Evolutionary conservation across 208 protist species (phyloP).

Genomic region (Herpetomonas tarakana): DNA sequence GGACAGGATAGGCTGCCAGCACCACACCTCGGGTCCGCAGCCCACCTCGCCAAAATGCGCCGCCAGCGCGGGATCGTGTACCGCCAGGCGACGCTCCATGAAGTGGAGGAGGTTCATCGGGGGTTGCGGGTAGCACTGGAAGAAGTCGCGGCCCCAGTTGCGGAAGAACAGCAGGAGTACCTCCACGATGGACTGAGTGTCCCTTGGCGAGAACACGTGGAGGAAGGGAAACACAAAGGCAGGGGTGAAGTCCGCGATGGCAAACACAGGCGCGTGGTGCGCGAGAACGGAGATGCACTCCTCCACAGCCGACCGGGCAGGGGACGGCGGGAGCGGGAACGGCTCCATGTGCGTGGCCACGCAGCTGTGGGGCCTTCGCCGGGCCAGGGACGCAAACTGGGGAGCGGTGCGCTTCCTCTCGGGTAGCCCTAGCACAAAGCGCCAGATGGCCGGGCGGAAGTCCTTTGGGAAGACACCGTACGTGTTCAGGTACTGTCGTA

Average conservation of each 20-base stretch:
- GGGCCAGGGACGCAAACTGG: conserved; percentile 67
- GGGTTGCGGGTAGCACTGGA: conserved; percentile 71
- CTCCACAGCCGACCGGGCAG: conserved; percentile 37
- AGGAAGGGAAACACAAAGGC: conserved; percentile 74
- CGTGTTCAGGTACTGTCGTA: conserved; percentile 46
- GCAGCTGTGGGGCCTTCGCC: conserved; percentile 42
- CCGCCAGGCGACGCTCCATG: conserved; percentile 42
- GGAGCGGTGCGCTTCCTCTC: conserved; percentile 32
- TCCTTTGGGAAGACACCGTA: conserved; percentile 72
- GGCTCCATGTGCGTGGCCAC: conserved; percentile 53
- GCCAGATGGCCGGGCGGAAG: conserved; percentile 73
- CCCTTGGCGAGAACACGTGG: conserved; percentile 47
- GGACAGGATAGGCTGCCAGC: conserved; percentile 52
- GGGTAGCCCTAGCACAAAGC: conserved; percentile 74
- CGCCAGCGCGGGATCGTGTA: conserved; percentile 39
- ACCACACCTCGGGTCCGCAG: conserved; percentile 60
- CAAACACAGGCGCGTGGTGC: conserved; percentile 63
- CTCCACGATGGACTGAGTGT: conserved; percentile 73
- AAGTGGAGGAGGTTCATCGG: conserved; percentile 49
- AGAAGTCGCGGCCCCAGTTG: conserved; percentile 84
- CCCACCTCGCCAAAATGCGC: conserved; percentile 53
- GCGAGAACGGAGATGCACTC: conserved; percentile 60
- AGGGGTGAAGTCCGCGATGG: conserved; percentile 70
- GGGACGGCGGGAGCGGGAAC: conserved; percentile 43
- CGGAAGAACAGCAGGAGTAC: conserved; percentile 57